Conservation (phyloP, 192 early-diverging fungal species). For the Jimgerdemannia flammicorona region DNA sequence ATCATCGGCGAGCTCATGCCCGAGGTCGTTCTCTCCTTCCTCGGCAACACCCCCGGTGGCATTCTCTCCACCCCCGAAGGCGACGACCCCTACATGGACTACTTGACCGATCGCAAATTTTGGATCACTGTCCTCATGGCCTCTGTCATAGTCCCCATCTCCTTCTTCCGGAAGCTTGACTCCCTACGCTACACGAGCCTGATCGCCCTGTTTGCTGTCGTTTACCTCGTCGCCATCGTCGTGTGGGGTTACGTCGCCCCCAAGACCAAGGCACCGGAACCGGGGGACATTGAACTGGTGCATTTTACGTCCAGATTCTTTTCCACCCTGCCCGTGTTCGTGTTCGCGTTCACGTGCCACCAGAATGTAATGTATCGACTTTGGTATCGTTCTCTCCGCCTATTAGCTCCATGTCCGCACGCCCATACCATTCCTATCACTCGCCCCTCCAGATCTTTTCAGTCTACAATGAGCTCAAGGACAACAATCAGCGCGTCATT, state of each 20-base stretch:
- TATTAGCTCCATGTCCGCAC: neutral
- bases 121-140: conserved; percentile 85
- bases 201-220: conserved; percentile 79
- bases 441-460: conserved; percentile 69
- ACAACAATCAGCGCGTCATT: conserved; percentile 73
- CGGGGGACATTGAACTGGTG: conserved; percentile 56
- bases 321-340: conserved; percentile 88
- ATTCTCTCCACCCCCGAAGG: neutral
- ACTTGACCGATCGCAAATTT: conserved; percentile 63
- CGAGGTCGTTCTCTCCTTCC: conserved; percentile 20
- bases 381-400: conserved; percentile 10
- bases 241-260: conserved; percentile 68
- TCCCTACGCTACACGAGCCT: conserved; percentile 87
- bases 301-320: conserved; percentile 61
- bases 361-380: conserved; percentile 69
- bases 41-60: neutral
- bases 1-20: conserved; percentile 95
- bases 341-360: conserved; percentile 99
- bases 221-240: conserved; percentile 86
- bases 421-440: neutral
- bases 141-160: conserved; percentile 62
- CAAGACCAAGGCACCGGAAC: conserved; percentile 48
- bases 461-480: conserved; percentile 90
- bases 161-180: conserved; percentile 81
- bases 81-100: neutral